Evolutionary conservation across 2,329 filamentous ascomycete genomes (phyloP).

Genomic region (Fusarium torreyae): DNA sequence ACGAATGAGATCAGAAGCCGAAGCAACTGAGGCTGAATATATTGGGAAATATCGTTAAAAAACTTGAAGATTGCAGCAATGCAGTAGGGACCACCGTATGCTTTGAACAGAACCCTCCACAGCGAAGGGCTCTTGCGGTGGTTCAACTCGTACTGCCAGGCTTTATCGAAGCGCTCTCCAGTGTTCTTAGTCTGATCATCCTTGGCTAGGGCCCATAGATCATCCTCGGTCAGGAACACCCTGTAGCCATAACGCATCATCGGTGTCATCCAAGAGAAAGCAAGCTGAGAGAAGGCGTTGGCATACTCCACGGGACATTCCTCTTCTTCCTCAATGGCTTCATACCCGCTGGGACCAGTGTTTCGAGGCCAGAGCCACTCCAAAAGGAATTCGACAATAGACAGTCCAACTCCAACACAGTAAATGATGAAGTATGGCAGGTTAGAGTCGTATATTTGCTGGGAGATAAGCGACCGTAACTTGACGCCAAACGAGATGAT

Average conservation of each 20-base stretch:
- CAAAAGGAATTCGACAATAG: conserved; percentile 78
- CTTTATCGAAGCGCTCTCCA: conserved; percentile 76
- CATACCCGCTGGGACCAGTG: conserved; percentile 68
- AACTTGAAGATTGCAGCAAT: conserved; percentile 88
- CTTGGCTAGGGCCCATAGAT: conserved; percentile 92
- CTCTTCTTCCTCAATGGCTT: conserved; percentile 70
- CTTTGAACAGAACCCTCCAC: conserved; percentile 87
- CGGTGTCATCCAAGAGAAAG: conserved; percentile 99
- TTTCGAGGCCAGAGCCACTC: conserved; percentile 92
- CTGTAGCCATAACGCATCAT: conserved; percentile 97
- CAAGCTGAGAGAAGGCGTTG: conserved; percentile 91
- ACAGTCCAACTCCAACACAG: conserved; percentile 78
- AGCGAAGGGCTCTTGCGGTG: conserved; percentile 75
- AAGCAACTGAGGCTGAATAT: conserved; percentile 91
- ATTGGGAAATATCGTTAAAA: conserved; percentile 88
- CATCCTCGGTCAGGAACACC: conserved; percentile 91
- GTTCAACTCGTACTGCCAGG: conserved; percentile 85
- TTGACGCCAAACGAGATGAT: conserved; percentile 85
- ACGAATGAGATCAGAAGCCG: conserved; percentile 88
- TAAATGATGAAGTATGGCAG: conserved; percentile 85
- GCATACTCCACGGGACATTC: conserved; percentile 89
- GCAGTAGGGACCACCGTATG: conserved; percentile 88
- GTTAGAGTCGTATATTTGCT: conserved; percentile 76
- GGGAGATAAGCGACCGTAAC: conserved; percentile 86
- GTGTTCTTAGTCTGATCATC: conserved; percentile 85